Conservation (phyloP, 2,329 filamentous ascomycete species). For the Claviceps arundinis region DNA sequence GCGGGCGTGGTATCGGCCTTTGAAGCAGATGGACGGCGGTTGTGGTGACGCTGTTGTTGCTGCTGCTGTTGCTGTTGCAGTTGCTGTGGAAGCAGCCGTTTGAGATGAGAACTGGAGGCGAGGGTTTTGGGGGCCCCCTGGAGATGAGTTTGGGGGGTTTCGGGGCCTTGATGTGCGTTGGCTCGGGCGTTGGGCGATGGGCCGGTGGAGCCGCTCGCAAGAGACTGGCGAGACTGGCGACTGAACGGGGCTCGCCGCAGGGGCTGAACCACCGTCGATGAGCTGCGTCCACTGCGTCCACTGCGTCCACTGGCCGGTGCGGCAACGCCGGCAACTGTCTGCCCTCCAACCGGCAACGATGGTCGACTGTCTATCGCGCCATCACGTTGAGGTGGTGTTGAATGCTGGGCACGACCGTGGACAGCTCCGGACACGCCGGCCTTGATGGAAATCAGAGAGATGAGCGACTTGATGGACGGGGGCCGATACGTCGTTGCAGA, state of each 20-base stretch:
- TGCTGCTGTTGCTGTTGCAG: conserved; percentile 8
- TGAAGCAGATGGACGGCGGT: conserved; percentile 27
- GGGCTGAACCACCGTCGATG: background rate
- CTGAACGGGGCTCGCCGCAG: background rate
- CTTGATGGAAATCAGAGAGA: background rate
- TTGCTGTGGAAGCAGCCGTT: conserved; percentile 9
- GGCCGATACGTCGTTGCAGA: background rate
- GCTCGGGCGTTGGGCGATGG: conserved; percentile 4
- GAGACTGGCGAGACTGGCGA: background rate
- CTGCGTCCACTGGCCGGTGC: background rate
- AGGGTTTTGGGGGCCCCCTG: background rate
- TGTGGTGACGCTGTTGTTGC: conserved; percentile 21
- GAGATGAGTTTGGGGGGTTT: conserved; percentile 4
- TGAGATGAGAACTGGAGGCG: conserved; percentile 2
- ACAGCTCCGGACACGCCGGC: background rate
- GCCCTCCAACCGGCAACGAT: background rate
- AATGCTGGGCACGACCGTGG: background rate
- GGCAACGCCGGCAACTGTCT: background rate
- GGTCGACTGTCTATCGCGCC: conserved; percentile 18
- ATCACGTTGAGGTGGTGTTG: conserved; percentile 4
- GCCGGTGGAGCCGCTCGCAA: background rate
- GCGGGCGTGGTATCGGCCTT: conserved; percentile 9
- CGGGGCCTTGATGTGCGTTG: conserved; percentile 7
- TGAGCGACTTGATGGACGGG: background rate
- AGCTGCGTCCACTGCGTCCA: background rate